Percentiles rank a stretch among this genome's conserved stretches.
Evolutionary conservation across 2,329 filamentous ascomycete species (phyloP).

Genomic region (Aspergillus pseudotamarii): DNA sequence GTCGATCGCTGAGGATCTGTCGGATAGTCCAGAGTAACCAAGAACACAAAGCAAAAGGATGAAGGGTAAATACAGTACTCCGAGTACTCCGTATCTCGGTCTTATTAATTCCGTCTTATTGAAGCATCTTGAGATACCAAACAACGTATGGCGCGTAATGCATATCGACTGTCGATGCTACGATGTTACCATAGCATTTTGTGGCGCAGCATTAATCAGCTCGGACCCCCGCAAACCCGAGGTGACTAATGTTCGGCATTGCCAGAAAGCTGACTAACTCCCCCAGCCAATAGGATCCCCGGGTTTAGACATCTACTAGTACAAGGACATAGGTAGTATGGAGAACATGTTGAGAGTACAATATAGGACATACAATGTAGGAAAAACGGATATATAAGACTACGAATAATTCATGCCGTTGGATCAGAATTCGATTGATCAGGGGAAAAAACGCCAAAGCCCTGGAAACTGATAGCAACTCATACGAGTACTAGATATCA

Average conservation of each 20-base stretch:
- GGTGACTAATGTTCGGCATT: neutral
- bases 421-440: neutral
- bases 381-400: neutral
- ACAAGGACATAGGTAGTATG: no score
- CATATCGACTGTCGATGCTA: neutral
- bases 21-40: neutral
- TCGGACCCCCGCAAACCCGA: constrained; percentile 2
- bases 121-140: neutral
- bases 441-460: neutral
- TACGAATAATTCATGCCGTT: neutral
- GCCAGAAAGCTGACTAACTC: neutral
- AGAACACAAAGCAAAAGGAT: neutral
- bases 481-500: neutral
- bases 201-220: constrained; percentile 5
- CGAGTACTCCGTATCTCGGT: neutral
- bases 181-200: neutral
- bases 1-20: neutral
- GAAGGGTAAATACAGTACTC: neutral
- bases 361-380: neutral
- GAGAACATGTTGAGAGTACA: no score
- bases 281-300: neutral
- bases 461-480: neutral
- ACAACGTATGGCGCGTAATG: neutral
- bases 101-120: neutral
- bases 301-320: neutral